phyloP scores from a whole-genome alignment of 75 land plant genomes.

The Isoetes taiwanensis region DNA sequence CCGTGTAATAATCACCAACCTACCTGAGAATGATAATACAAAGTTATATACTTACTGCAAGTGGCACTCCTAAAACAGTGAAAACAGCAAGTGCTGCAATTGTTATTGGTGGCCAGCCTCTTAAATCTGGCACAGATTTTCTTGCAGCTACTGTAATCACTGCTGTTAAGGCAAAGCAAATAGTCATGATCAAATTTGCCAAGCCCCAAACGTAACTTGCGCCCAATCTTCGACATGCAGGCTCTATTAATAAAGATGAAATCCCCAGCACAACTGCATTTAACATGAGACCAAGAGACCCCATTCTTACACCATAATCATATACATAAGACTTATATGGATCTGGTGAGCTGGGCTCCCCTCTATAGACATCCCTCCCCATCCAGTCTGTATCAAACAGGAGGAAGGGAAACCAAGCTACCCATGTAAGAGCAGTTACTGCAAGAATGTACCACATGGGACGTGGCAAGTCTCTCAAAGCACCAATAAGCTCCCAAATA shows the following conservation, averaged over 20 bases:
- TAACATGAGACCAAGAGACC: constrained; percentile 76
- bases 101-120: constrained; percentile 12
- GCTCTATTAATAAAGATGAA: constrained; percentile 67
- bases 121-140: constrained; percentile 19
- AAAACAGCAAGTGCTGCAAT: constrained; percentile 38
- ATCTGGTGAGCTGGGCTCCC: constrained; percentile 34
- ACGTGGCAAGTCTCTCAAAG: constrained; percentile 52
- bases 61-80: constrained; percentile 72
- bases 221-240: constrained; percentile 60
- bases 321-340: constrained; percentile 10
- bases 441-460: constrained; percentile 63
- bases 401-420: constrained; percentile 96
- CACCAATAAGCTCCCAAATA: constrained; percentile 68
- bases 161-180: constrained; percentile 45
- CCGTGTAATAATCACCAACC: not conserved
- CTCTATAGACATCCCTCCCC: constrained; percentile 85
- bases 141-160: constrained; percentile 15
- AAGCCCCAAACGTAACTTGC: constrained; percentile 75
- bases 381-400: constrained; percentile 98
- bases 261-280: constrained; percentile 74
- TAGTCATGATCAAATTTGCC: constrained; percentile 51
- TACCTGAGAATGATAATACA: not conserved
- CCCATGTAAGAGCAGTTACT: constrained; percentile 76
- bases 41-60: constrained; percentile 49
- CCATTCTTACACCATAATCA: constrained; percentile 84